These are phyloP conservation scores for Nosema muscidifuracis DNA, from an alignment of 371 early-diverging fungal species.

Conservation along the genomic window DNA sequence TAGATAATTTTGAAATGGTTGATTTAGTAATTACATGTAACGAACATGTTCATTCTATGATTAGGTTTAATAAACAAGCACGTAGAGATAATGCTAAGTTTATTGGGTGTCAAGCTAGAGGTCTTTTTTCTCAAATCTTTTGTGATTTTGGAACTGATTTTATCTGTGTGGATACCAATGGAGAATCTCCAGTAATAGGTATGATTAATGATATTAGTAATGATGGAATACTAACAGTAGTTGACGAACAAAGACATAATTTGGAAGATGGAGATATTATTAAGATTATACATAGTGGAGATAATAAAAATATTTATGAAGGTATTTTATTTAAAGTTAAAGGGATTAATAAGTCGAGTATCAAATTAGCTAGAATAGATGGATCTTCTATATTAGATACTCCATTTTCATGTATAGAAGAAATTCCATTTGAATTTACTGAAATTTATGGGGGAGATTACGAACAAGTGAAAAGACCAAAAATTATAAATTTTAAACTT, in stretches of 20 bases:
- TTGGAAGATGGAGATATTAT: constrained; percentile 61
- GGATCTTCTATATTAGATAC: constrained; percentile 23
- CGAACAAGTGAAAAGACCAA: constrained; percentile 48
- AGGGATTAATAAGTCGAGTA: constrained; percentile 44
- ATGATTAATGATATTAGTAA: constrained; percentile 79
- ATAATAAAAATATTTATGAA: constrained; percentile 25
- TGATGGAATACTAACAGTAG: constrained; percentile 63
- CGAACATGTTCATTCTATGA: constrained; percentile 75
- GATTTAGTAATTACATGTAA: constrained; percentile 84
- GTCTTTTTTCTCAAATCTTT: constrained; percentile 89
- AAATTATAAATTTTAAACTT: constrained; percentile 29
- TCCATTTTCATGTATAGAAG: constrained; percentile 6
- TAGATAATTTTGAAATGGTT: constrained; percentile 22
- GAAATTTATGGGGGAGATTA: constrained; percentile 22
- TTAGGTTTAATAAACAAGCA: constrained; percentile 78
- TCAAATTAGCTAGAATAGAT: constrained; percentile 40
- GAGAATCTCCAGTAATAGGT: constrained; percentile 81
- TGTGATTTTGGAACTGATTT: constrained; percentile 89
- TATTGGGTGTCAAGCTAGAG: constrained; percentile 79
- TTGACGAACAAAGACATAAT: constrained; percentile 59
- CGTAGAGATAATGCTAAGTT: constrained; percentile 77
- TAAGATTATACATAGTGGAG: constrained; percentile 33
- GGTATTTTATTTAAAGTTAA: constrained; percentile 44
- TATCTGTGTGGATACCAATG: constrained; percentile 77
- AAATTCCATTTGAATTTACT: constrained; percentile 18